These are phyloP conservation scores for Astrocystis sublimbata DNA, from an alignment of 495 filamentous ascomycete species.

Conservation along the genomic window DNA sequence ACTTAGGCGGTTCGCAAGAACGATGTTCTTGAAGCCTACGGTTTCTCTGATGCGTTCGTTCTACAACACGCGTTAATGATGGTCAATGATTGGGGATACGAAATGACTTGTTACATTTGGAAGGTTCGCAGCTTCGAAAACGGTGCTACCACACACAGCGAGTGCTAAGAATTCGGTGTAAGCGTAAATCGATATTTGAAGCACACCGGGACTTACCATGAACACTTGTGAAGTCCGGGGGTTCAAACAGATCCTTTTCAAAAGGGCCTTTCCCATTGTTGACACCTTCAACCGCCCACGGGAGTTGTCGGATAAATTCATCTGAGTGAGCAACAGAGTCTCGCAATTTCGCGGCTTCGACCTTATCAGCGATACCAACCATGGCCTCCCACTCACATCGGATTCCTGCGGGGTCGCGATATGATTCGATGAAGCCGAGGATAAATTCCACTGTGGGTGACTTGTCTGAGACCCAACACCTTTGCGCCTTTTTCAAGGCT, in stretches of 20 bases:
- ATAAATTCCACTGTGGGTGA: not conserved
- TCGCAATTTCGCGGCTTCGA: slow-evolving; percentile 68
- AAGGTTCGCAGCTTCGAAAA: slow-evolving; percentile 9
- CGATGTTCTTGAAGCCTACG: slow-evolving; percentile 76
- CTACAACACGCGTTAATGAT: slow-evolving; percentile 44
- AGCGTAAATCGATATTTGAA: not conserved
- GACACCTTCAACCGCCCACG: slow-evolving; percentile 51
- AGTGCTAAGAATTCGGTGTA: slow-evolving; percentile 2
- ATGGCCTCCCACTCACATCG: not conserved
- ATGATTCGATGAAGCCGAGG: not conserved
- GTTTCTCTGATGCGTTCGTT: slow-evolving; percentile 73
- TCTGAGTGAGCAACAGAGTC: slow-evolving; percentile 64
- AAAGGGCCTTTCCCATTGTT: slow-evolving; percentile 41
- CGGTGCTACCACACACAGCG: slow-evolving; percentile 5
- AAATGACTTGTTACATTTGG: slow-evolving; percentile 3
- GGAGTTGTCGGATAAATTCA: slow-evolving; percentile 66
- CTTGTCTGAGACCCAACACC: not conserved
- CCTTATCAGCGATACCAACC: slow-evolving; percentile 56
- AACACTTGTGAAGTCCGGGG: slow-evolving; percentile 71
- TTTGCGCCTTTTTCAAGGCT: not conserved
- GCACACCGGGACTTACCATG: slow-evolving; percentile 37
- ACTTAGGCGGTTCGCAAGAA: slow-evolving; percentile 48
- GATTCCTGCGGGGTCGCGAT: not conserved
- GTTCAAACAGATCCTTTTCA: slow-evolving; percentile 71
- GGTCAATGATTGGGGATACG: not conserved